Base-by-base conservation (phyloP, 164 flowering plant species). In the Kingdonia uniflora region DNA sequence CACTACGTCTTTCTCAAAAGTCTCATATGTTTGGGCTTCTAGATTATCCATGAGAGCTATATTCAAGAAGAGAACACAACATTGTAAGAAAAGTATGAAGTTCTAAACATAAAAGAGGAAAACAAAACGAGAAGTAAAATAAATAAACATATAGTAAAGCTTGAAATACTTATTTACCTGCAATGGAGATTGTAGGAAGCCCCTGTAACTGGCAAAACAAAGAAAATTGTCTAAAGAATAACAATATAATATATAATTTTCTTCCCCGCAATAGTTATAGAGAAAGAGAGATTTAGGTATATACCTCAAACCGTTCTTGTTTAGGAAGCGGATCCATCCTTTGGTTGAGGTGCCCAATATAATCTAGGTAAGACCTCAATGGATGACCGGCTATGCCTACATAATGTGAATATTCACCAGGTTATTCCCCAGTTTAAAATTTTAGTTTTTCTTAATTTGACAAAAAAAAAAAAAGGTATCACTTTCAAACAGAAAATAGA, bases 1-100 rank as follows among this genome's bases (percentile, higher is more conserved):
- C 40, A 78, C 71, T 13, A 77, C 68, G 65, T 94, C 99, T 66
- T 83, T 94, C 78, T 94, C 99, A 71, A 94, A 94, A 45, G 92
- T 94, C 71, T 94, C 99, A 57, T 94, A 94, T 11, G 99, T 94
- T 69, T 94, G 99, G 54, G 99, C 97, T 73, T 94, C 99, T 15
- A 94, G 76, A 72, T 94, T 94, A 74, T 94, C 99, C 99, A 94
- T 94, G 45, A 94, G 95, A 53, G 99, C 99, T 94, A 81, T 49
- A 75, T 35, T 17, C 26, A 35, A 59, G 24, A 48, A 25, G 19
- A 19, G 15, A 61, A 64, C 13, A 51, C 17, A 37, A 19, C 46
- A 53, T 12, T 8, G 20, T 3, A 21, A 40, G 20, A 40, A 40
- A 17, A 33, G 35, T 16, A 20, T 12, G 16, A 37, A 23, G 22